These are phyloP conservation scores for Tuctoria greenei DNA, from an alignment of 176 grass and related monocot genomes.

Conservation along the genomic window DNA sequence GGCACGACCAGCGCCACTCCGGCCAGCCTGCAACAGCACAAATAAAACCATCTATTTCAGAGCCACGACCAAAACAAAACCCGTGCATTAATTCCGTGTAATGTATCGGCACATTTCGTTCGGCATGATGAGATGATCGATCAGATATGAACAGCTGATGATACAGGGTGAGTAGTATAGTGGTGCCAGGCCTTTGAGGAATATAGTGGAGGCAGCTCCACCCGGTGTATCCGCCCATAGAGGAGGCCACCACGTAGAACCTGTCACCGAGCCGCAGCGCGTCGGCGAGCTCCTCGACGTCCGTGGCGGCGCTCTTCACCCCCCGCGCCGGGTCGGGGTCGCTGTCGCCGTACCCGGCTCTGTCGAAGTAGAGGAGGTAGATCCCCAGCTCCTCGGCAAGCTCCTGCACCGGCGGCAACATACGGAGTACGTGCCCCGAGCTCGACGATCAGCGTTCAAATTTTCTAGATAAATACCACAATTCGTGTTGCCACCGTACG, in stretches of 20 bases:
- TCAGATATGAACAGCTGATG: background rate
- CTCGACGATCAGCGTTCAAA: background rate
- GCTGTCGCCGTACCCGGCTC: slow-evolving; percentile 73
- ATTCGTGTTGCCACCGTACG: background rate
- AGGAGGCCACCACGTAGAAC: slow-evolving; percentile 61
- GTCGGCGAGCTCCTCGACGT: slow-evolving; percentile 61
- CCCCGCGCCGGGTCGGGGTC: slow-evolving; percentile 51
- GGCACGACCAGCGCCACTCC: slow-evolving; percentile 55
- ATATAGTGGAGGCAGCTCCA: slow-evolving; percentile 78
- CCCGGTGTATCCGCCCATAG: slow-evolving; percentile 57
- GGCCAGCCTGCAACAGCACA: slow-evolving; percentile 30
- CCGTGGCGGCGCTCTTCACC: slow-evolving; percentile 55
- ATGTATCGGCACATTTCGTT: background rate
- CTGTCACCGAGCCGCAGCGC: slow-evolving; percentile 49
- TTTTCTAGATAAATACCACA: background rate
- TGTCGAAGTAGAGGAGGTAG: slow-evolving; percentile 54
- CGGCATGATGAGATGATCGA: background rate
- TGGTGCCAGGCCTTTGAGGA: slow-evolving; percentile 42
- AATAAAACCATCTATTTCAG: background rate
- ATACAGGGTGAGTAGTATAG: background rate
- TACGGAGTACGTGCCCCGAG: background rate
- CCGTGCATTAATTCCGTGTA: no score
- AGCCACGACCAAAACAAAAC: background rate
- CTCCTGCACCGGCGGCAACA: slow-evolving; percentile 30
- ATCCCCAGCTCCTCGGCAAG: slow-evolving; percentile 54